phyloP scores from a whole-genome alignment of 108 stramenopile genomes.

The Cyclotella choctawhatcheeana region DNA sequence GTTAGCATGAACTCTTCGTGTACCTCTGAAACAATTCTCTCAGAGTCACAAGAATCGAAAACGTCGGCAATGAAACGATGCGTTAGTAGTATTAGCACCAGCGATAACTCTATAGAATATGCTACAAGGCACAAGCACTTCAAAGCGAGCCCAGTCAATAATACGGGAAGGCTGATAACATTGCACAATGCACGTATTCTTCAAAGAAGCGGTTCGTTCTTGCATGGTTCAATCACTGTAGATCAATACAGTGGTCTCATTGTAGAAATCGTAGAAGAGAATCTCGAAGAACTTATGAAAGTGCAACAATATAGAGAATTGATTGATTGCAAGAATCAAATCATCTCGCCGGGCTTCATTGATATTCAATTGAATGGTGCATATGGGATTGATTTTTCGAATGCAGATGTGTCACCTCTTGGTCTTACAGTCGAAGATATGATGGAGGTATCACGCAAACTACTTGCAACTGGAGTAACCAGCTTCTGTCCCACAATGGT shows the following conservation, averaged over 20 bases:
- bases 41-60: no score
- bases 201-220: slow-evolving; percentile 32
- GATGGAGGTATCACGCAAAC: slow-evolving; percentile 11
- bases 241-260: slow-evolving; percentile 31
- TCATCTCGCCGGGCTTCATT: slow-evolving; percentile 62
- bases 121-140: not conserved
- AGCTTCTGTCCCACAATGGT: slow-evolving; percentile 66
- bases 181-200: slow-evolving; percentile 41
- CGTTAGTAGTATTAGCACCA: slow-evolving; percentile 14
- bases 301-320: no score
- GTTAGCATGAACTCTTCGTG: no score
- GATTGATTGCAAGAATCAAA: slow-evolving; percentile 49
- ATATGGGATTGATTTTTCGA: slow-evolving; percentile 59
- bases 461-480: slow-evolving; percentile 50
- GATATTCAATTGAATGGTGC: slow-evolving; percentile 67
- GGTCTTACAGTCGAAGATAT: slow-evolving; percentile 28
- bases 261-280: not conserved
- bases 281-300: no score
- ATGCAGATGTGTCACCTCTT: not conserved
- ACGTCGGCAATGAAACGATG: no score
- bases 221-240: slow-evolving; percentile 25
- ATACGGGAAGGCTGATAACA: not conserved
- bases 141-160: not conserved
- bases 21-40: no score
- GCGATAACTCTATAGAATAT: not conserved